These are phyloP conservation scores for Galerina marginata DNA, from an alignment of 768 basidiomycete species.

Conservation along the genomic window DNA sequence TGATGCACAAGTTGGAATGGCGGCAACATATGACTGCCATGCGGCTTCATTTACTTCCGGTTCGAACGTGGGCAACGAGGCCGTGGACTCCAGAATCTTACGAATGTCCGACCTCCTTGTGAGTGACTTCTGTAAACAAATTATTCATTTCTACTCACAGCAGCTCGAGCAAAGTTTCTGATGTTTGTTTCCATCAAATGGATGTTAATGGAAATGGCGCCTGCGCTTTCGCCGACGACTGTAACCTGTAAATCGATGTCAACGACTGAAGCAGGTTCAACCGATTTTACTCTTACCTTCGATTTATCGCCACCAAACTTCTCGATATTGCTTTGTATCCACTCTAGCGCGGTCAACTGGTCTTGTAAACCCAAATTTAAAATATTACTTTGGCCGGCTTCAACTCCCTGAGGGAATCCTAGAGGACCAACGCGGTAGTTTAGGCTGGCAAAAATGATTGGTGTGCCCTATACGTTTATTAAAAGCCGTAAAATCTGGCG, in stretches of 20 bases:
- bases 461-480: conserved; percentile 34
- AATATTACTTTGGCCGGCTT: conserved; percentile 21
- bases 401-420: conserved; percentile 45
- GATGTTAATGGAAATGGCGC: conserved; percentile 45
- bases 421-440: conserved; percentile 49
- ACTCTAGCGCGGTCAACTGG: conserved; percentile 46
- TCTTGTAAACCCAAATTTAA: conserved; percentile 52
- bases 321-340: conserved; percentile 62
- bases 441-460: conserved; percentile 41
- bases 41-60: conserved; percentile 31
- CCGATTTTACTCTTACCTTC: conserved; percentile 14
- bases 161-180: conserved; percentile 35
- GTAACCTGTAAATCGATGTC: conserved; percentile 41
- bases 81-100: conserved; percentile 43
- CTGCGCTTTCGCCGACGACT: conserved; percentile 55
- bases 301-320: conserved; percentile 58
- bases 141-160: conserved; percentile 15
- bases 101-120: neutral
- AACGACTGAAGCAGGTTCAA: neutral
- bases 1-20: conserved; percentile 33
- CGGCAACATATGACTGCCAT: conserved; percentile 41
- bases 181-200: conserved; percentile 38
- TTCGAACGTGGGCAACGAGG: conserved; percentile 35
- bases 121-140: neutral
- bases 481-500: neutral